Percentiles rank a stretch among this genome's conserved stretches.
These are phyloP conservation scores for Neurospora sp. DNA, from an alignment of 495 filamentous ascomycete genomes.

Conservation along the genomic window DNA sequence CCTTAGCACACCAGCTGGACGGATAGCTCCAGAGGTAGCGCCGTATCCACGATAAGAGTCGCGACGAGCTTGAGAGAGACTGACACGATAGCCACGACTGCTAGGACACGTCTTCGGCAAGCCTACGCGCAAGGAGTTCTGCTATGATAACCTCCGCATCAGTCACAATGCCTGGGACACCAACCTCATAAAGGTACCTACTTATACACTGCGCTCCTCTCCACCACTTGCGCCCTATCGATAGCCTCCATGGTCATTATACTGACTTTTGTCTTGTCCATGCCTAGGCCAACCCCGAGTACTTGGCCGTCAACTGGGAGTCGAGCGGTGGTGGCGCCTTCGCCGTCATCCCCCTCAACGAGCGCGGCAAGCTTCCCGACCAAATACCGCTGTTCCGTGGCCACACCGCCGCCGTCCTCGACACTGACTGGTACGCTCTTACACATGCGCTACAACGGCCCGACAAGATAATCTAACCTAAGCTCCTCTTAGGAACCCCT, in stretches of 20 bases:
- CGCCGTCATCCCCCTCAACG: constrained; percentile 84
- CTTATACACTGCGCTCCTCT: not conserved
- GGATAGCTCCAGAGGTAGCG: constrained; percentile 3
- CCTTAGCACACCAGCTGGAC: constrained; percentile 13
- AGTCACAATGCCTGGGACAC: constrained; percentile 98
- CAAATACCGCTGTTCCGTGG: constrained; percentile 90
- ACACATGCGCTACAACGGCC: not conserved
- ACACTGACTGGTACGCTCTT: constrained; percentile 79
- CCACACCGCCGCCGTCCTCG: constrained; percentile 88
- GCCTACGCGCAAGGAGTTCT: constrained; percentile 79
- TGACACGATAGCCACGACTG: constrained; percentile 16
- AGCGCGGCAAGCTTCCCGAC: constrained; percentile 83
- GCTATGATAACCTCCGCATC: constrained; percentile 92
- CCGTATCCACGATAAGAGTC: constrained; percentile 10
- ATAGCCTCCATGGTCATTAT: not conserved
- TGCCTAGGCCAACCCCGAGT: constrained; percentile 80
- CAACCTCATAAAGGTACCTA: constrained; percentile 80
- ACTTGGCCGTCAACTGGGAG: constrained; percentile 97
- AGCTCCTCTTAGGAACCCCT: constrained; percentile 62
- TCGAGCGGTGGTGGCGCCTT: constrained; percentile 93
- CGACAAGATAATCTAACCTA: constrained; percentile 23
- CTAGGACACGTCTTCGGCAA: constrained; percentile 96
- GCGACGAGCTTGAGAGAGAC: constrained; percentile 11
- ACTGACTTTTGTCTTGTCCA: constrained; percentile 14
- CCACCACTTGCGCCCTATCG: not conserved